Conservation (phyloP, 2,329 filamentous ascomycete genomes). For the Didymella lethalis region DNA sequence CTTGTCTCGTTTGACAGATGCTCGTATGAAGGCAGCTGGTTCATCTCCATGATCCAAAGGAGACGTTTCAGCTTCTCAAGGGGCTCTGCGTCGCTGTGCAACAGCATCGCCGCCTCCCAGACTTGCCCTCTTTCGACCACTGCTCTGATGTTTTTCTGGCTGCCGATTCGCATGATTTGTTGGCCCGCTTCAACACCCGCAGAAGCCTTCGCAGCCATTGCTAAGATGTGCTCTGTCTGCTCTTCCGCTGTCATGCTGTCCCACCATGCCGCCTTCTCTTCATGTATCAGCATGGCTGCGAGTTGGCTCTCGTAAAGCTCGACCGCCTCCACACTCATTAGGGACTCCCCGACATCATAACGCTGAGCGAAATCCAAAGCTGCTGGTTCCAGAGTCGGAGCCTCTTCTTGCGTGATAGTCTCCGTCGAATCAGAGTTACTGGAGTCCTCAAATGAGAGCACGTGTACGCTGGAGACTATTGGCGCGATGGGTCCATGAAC, state of each 20-base stretch:
- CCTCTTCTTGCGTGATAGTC: neutral
- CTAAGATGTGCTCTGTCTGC: constrained; percentile 7
- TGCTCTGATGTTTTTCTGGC: constrained; percentile 26
- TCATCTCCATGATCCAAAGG: constrained; percentile 25
- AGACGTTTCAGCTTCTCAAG: constrained; percentile 28
- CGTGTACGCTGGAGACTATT: neutral
- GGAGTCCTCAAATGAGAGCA: neutral
- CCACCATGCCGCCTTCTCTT: constrained; percentile 17
- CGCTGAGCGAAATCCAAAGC: neutral
- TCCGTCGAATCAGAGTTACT: neutral
- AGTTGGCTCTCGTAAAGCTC: constrained; percentile 12
- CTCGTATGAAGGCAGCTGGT: constrained; percentile 35
- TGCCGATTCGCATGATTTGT: constrained; percentile 19
- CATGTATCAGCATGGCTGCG: neutral
- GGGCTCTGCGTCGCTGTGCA: constrained; percentile 26
- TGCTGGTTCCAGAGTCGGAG: neutral
- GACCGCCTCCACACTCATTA: neutral
- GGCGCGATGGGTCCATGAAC: neutral
- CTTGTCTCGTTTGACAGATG: constrained; percentile 35
- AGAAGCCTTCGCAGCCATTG: constrained; percentile 8
- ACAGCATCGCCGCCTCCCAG: constrained; percentile 27
- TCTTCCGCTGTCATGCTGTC: constrained; percentile 8
- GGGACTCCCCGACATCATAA: neutral
- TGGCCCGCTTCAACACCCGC: constrained; percentile 10
- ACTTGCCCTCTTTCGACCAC: constrained; percentile 22